Percentiles rank a stretch among this genome's conserved stretches.
Evolutionary conservation across 2,329 filamentous ascomycete species (phyloP).

Genomic region (Aspergillus glaucus): DNA sequence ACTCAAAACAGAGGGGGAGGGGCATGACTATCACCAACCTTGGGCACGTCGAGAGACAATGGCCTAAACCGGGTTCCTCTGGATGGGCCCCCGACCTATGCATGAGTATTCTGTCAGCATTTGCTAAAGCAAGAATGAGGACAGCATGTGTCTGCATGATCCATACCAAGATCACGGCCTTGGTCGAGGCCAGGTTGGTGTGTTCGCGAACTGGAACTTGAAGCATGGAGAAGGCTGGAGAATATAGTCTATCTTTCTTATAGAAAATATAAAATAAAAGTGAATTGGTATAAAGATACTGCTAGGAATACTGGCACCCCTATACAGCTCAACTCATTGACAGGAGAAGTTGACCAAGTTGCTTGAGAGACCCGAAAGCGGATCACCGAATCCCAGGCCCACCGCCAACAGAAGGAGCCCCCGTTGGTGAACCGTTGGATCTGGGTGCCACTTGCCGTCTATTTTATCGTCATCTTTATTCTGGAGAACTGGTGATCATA

Average conservation of each 20-base stretch:
- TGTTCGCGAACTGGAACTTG: constrained; percentile 41
- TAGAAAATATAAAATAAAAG: neutral
- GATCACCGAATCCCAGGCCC: too few species aligned
- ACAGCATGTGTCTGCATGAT: constrained; percentile 10
- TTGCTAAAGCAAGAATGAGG: constrained; percentile 8
- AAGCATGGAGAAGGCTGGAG: constrained; percentile 30
- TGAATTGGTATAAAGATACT: neutral
- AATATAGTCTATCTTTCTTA: neutral
- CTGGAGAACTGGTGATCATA: too few species aligned
- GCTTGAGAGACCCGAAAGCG: too few species aligned
- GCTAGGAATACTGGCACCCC: too few species aligned
- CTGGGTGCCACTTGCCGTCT: too few species aligned
- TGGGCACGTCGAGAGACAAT: constrained; percentile 89
- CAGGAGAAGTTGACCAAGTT: too few species aligned
- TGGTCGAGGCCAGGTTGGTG: constrained; percentile 58
- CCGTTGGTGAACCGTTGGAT: too few species aligned
- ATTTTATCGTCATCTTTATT: too few species aligned
- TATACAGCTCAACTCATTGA: too few species aligned
- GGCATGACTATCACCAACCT: constrained; percentile 51
- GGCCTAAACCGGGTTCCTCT: constrained; percentile 93
- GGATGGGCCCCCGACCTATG: constrained; percentile 85
- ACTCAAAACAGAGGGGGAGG: constrained; percentile 3
- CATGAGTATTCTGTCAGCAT: constrained; percentile 21
- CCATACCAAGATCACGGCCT: constrained; percentile 86
- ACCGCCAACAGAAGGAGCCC: too few species aligned